Conservation (phyloP, 768 basidiomycete genomes). For the Pisolithus tinctorius region DNA sequence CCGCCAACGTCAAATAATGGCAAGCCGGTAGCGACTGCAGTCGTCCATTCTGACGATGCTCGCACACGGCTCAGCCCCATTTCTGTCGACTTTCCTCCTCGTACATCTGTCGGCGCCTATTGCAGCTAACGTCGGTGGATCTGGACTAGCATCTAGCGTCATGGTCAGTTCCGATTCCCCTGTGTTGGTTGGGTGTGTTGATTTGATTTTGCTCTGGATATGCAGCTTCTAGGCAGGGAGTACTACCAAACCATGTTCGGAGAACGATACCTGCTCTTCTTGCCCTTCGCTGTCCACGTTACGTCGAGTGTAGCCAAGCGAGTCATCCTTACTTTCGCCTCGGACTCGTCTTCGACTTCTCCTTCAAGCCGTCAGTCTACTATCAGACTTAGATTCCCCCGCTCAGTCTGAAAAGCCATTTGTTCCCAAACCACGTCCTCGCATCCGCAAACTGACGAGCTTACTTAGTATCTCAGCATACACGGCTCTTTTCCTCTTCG, state of each 20-base stretch:
- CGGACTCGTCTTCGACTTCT: background rate
- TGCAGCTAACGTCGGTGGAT: conserved; percentile 65
- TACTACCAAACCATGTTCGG: conserved; percentile 73
- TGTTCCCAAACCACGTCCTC: conserved; percentile 27
- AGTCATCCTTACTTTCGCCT: background rate
- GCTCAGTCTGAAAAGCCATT: background rate
- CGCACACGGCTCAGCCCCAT: conserved; percentile 66
- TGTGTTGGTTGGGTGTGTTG: background rate
- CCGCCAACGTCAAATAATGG: background rate
- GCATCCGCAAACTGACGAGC: conserved; percentile 20
- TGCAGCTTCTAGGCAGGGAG: conserved; percentile 72
- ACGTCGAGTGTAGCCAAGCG: background rate
- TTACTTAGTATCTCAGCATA: conserved; percentile 52
- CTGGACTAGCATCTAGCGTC: conserved; percentile 57
- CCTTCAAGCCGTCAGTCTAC: background rate
- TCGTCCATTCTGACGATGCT: conserved; percentile 42
- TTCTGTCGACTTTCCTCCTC: conserved; percentile 64
- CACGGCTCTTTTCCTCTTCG: conserved; percentile 42
- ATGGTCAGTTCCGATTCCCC: conserved; percentile 47
- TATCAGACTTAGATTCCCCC: background rate
- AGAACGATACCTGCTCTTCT: conserved; percentile 62
- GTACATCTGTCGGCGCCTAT: conserved; percentile 74
- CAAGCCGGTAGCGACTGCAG: background rate
- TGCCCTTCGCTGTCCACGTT: conserved; percentile 40
- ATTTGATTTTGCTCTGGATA: background rate